These are phyloP conservation scores for Eimeria nieschulzi DNA, from an alignment of 169 alveolate species.

Conservation along the genomic window DNA sequence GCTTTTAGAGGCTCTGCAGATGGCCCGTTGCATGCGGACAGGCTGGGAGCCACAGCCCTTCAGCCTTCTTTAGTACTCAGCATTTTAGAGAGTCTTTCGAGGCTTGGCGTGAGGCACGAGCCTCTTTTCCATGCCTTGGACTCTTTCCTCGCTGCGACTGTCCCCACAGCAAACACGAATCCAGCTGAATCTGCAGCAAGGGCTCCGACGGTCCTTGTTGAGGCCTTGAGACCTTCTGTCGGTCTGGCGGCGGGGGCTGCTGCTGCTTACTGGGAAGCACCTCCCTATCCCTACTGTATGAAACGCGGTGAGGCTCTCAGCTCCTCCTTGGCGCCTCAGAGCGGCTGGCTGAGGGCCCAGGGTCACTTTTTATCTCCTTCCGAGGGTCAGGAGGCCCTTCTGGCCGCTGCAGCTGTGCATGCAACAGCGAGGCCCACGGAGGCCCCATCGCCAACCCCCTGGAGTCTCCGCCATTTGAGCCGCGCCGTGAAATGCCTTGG, in stretches of 20 bases:
- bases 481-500: neutral
- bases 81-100: neutral
- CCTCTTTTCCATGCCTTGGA: slow-evolving; percentile 2
- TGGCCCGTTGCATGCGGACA: too few species aligned
- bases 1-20: neutral
- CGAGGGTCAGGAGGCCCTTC: neutral
- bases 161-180: neutral
- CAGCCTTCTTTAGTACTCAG: neutral
- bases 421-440: too few species aligned
- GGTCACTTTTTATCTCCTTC: neutral
- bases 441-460: neutral
- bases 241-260: neutral
- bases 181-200: neutral
- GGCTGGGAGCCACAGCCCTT: neutral
- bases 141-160: neutral
- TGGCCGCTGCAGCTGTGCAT: neutral
- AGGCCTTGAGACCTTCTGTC: neutral
- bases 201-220: too few species aligned
- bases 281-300: neutral
- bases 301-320: neutral
- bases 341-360: neutral
- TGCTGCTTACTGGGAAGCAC: neutral
- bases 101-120: slow-evolving; percentile 10
- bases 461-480: neutral
- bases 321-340: neutral